Conservation (phyloP, 176 grass and related monocot genomes). For the Guadua angustifolia region DNA sequence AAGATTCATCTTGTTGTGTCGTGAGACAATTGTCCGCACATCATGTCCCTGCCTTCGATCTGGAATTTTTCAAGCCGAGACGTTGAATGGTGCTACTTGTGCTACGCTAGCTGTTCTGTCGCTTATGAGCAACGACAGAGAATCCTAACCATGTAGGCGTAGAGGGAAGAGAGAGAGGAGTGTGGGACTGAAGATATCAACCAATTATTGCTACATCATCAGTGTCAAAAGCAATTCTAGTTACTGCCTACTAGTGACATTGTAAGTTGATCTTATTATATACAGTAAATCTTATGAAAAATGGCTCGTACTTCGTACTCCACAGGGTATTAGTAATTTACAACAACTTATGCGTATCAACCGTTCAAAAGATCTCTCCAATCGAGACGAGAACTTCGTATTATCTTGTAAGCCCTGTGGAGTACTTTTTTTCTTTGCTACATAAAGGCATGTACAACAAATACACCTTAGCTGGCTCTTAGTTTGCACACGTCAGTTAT, state of each 20-base stretch:
- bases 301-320: background rate
- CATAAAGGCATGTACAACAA: too few relatives aligned
- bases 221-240: background rate
- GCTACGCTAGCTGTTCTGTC: background rate
- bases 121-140: background rate
- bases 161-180: background rate
- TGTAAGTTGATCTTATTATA: background rate
- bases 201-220: background rate
- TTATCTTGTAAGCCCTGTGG: background rate
- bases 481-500: too few relatives aligned
- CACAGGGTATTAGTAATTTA: background rate
- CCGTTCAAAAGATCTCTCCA: background rate
- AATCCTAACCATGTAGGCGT: background rate
- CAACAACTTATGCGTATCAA: background rate
- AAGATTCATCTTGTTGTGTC: background rate
- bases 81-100: background rate
- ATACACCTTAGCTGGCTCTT: too few relatives aligned
- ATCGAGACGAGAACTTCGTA: background rate
- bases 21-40: background rate
- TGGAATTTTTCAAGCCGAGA: too few relatives aligned
- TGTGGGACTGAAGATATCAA: background rate
- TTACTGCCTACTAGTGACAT: background rate
- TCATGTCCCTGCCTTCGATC: background rate
- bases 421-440: background rate
- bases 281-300: background rate